Evolutionary conservation across 306 rosid genomes (phyloP).

Genomic region (Fragaria nilgerrensis): DNA sequence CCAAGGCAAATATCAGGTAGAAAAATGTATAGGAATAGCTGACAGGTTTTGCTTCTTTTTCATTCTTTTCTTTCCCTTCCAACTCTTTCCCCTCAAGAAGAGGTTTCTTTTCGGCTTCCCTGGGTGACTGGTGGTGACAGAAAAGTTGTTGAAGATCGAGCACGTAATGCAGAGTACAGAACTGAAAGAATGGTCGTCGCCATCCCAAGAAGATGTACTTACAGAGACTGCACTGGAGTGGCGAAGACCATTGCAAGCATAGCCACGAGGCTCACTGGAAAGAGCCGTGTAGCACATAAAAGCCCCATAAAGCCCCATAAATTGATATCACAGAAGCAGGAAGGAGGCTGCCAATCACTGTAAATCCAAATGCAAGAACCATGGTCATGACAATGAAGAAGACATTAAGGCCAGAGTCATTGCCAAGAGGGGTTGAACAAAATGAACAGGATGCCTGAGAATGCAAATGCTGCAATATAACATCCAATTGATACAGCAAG

Average conservation of each 20-base stretch:
- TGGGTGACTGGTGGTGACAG: slow-evolving; percentile 90
- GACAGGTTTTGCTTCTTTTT: slow-evolving; percentile 65
- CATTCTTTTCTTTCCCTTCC: slow-evolving; percentile 65
- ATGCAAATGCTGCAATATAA: slow-evolving; percentile 67
- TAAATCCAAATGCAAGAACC: slow-evolving; percentile 74
- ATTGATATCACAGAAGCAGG: slow-evolving; percentile 93
- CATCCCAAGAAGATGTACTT: slow-evolving; percentile 82
- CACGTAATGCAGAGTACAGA: slow-evolving; percentile 92
- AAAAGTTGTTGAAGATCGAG: slow-evolving; percentile 86
- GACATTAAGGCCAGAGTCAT: slow-evolving; percentile 41
- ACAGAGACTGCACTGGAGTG: slow-evolving; percentile 62
- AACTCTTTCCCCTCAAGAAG: slow-evolving; percentile 56
- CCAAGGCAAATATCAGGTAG: slow-evolving; percentile 89
- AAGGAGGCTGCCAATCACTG: slow-evolving; percentile 69
- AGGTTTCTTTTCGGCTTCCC: slow-evolving; percentile 56
- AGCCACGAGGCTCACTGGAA: slow-evolving; percentile 77
- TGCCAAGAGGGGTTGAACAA: slow-evolving; percentile 78
- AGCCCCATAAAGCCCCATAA: slow-evolving; percentile 85
- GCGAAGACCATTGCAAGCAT: slow-evolving; percentile 83
- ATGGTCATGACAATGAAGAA: slow-evolving; percentile 90
- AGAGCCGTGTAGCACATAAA: slow-evolving; percentile 88
- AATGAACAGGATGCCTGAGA: slow-evolving; percentile 76
- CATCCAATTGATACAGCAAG: slow-evolving; percentile 73
- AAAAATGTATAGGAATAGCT: slow-evolving; percentile 87
- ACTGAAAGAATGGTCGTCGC: slow-evolving; percentile 78